A percentile compares a stretch with the other conserved stretches of the same genome.
These are phyloP conservation scores for Aphanocladium album DNA, from an alignment of 2,329 filamentous ascomycete genomes.

Conservation along the genomic window DNA sequence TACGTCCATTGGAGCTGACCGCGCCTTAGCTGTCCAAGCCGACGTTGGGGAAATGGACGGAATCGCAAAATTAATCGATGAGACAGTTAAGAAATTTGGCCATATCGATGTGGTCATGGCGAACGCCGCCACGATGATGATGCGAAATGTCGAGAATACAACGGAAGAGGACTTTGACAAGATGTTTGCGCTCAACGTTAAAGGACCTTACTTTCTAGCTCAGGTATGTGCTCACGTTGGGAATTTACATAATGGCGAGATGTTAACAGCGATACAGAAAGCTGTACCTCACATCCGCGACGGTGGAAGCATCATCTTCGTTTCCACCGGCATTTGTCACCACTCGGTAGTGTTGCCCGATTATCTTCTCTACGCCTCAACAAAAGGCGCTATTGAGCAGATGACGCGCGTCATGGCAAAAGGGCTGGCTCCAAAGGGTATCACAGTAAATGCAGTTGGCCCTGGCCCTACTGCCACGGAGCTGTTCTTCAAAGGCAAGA, in stretches of 20 bases:
- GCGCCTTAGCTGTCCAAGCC: slow-evolving; percentile 50
- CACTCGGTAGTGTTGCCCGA: slow-evolving; percentile 34
- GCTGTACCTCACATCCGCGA: slow-evolving; percentile 45
- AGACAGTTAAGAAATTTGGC: slow-evolving; percentile 44
- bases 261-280: slow-evolving; percentile 31
- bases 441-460: slow-evolving; percentile 40
- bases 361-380: slow-evolving; percentile 49
- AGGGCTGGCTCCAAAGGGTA: slow-evolving; percentile 47
- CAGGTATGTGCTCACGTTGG: slow-evolving; percentile 25
- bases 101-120: slow-evolving; percentile 55
- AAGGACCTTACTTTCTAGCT: slow-evolving; percentile 50
- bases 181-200: slow-evolving; percentile 49
- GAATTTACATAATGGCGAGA: no score
- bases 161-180: slow-evolving; percentile 48
- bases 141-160: slow-evolving; percentile 43
- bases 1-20: slow-evolving; percentile 39
- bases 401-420: slow-evolving; percentile 51
- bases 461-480: slow-evolving; percentile 49
- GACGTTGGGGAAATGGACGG: slow-evolving; percentile 44
- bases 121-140: slow-evolving; percentile 49
- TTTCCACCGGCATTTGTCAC: slow-evolving; percentile 39
- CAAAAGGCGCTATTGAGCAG: slow-evolving; percentile 57
- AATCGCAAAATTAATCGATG: slow-evolving; percentile 44
- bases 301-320: slow-evolving; percentile 46
- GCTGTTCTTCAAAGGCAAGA: slow-evolving; percentile 48